Conservation (phyloP, 345 rosid genomes). For the Stellera chamaejasme region DNA sequence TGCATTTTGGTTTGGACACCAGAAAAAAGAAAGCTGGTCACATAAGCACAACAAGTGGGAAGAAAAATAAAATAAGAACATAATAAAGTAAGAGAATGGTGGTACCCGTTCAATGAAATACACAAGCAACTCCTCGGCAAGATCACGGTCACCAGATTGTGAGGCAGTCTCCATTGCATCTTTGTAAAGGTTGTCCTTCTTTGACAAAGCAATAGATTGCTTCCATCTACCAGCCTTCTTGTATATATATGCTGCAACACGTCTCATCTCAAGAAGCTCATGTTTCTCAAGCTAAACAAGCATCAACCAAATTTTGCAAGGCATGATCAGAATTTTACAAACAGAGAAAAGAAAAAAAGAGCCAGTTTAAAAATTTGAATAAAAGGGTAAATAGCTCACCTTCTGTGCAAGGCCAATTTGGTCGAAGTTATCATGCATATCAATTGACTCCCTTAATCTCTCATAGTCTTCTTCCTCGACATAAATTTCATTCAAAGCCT, state of each 20-base stretch:
- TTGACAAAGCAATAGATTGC: conserved; percentile 84
- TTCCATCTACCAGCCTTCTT: conserved; percentile 96
- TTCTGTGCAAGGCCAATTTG: conserved; percentile 81
- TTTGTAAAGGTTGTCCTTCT: conserved; percentile 75
- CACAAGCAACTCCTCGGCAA: conserved; percentile 79
- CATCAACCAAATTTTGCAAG: background rate
- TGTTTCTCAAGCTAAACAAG: conserved; percentile 74
- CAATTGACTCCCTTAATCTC: conserved; percentile 77
- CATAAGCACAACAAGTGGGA: too few species aligned
- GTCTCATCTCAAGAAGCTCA: conserved; percentile 93
- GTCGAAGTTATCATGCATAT: conserved; percentile 78
- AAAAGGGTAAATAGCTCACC: conserved; percentile 25
- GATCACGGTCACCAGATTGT: conserved; percentile 88
- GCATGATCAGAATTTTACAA: conserved; percentile 4
- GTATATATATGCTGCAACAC: conserved; percentile 90
- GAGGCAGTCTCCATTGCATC: conserved; percentile 98
- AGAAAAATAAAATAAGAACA: background rate
- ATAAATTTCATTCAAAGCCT: conserved; percentile 76
- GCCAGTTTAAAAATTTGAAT: background rate
- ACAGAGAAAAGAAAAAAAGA: too few species aligned
- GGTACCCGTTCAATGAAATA: conserved; percentile 83
- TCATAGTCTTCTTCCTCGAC: conserved; percentile 90
- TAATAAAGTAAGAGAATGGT: too few species aligned
- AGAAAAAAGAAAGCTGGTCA: too few species aligned
- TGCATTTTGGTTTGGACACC: too few species aligned